Base-by-base conservation (phyloP, 371 early-diverging fungal species). In the Nematocida sp. region DNA sequence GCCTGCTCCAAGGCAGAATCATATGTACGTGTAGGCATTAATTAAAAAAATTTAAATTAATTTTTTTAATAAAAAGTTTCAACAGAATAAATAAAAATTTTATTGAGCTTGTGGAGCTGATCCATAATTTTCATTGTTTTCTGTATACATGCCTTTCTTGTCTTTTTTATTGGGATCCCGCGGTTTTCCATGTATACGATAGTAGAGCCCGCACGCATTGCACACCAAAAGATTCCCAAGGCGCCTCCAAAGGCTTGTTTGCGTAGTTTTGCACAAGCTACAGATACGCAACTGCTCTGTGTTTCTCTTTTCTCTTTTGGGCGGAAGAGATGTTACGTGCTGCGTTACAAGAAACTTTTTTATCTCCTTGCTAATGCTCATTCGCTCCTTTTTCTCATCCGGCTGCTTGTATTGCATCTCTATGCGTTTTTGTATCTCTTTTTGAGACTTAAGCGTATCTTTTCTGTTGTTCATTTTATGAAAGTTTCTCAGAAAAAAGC, bases 131-230 rank as follows among this genome's bases (percentile, higher is more conserved):
- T n/a, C n/a, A n/a, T n/a, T n/a, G n/a, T n/a, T n/a, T n/a, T n/a
- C n/a, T n/a, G n/a, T n/a, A n/a, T n/a, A n/a, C n/a, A n/a, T n/a
- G n/a, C n/a, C n/a, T n/a, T n/a, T n/a, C n/a, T n/a, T n/a, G n/a
- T n/a, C n/a, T n/a, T n/a, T n/a, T n/a, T n/a, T n/a, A n/a, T n/a
- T n/a, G n/a, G n/a, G n/a, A 30, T 49, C 33, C 35, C 78, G 56
- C 32, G 69, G 60, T 47, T 63, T 71, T 25, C 79, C 77, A 61
- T 83, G 81, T 63, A 81, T 80, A 47, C 79, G 79, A 50, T 76
- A 80, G 61, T 83, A 83, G 25, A 83, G 79, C 30, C 83, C 83
- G 55, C 83, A 83, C 11, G 83, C 83, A 77, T 83, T 83, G 65
- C 83, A 83, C 13, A 83, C 66, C 35, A 66, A 38, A 33, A 65